Percentiles rank a stretch among this genome's conserved stretches.
These are phyloP conservation scores for Solanum sejunctum DNA, from an alignment of 257 asterid species.

Conservation along the genomic window DNA sequence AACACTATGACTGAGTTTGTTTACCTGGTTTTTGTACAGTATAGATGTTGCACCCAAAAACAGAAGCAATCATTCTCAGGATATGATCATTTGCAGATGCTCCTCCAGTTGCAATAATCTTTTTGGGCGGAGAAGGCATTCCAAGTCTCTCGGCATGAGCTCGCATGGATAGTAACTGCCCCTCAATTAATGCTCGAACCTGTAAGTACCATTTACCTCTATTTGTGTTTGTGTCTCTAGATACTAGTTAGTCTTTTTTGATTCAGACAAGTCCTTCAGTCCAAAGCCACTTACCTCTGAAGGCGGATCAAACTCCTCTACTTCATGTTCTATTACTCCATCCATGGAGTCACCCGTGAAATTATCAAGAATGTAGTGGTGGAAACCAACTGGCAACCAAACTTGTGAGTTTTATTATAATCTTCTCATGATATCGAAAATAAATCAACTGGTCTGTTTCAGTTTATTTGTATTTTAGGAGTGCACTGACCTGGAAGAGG, in stretches of 20 bases:
- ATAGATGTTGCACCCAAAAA: slow-evolving; percentile 71
- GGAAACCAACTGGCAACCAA: slow-evolving; percentile 57
- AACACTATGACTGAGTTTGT: not conserved
- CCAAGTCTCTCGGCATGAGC: slow-evolving; percentile 90
- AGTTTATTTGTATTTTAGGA: not conserved
- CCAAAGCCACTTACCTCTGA: slow-evolving; percentile 48
- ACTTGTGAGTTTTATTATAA: not conserved
- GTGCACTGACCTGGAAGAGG: slow-evolving; percentile 68
- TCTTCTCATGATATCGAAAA: not conserved
- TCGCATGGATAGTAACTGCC: slow-evolving; percentile 81
- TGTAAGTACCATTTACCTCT: slow-evolving; percentile 6
- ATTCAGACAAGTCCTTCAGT: not conserved
- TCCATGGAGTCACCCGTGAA: slow-evolving; percentile 44
- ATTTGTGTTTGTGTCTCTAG: not conserved
- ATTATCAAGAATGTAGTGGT: slow-evolving; percentile 54
- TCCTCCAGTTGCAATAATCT: slow-evolving; percentile 96
- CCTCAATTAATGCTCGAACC: slow-evolving; percentile 88
- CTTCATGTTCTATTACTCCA: slow-evolving; percentile 47
- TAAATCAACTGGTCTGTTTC: not conserved
- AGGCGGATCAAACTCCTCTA: slow-evolving; percentile 54
- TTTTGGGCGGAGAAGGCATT: slow-evolving; percentile 86
- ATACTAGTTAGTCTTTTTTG: not conserved
- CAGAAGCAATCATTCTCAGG: slow-evolving; percentile 45
- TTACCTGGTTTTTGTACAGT: slow-evolving; percentile 72
- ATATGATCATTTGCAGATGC: slow-evolving; percentile 67